Evolutionary conservation across 192 early-diverging fungal species (phyloP).

Genomic region (Coemansia sp.): DNA sequence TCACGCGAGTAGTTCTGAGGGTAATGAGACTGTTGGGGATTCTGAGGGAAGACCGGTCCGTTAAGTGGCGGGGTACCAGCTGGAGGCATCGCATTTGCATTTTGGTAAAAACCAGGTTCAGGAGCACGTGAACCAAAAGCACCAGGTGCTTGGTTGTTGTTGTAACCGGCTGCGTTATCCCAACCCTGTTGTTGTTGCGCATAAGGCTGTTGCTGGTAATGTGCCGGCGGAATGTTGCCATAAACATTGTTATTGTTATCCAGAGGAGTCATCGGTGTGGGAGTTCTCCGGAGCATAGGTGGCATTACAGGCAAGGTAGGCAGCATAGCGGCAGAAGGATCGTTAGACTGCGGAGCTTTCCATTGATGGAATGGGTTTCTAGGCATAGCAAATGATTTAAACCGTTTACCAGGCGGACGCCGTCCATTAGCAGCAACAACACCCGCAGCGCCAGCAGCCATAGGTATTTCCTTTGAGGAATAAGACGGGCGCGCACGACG

Average conservation of each 20-base stretch:
- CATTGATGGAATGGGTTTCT: not conserved
- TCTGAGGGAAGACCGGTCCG: not conserved
- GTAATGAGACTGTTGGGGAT: not conserved
- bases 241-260: not conserved
- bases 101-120: not conserved
- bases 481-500: slow-evolving; percentile 18
- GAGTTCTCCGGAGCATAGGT: not conserved
- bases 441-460: not conserved
- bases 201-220: slow-evolving; percentile 4
- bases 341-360: not conserved
- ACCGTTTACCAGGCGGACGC: not conserved
- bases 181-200: slow-evolving; percentile 11
- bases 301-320: not conserved
- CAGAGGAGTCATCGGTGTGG: not conserved
- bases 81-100: not conserved
- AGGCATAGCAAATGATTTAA: too few species aligned
- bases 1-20: not conserved
- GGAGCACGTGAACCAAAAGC: not conserved
- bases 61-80: not conserved
- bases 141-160: slow-evolving; percentile 9
- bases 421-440: not conserved
- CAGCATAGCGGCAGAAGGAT: not conserved
- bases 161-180: slow-evolving; percentile 32
- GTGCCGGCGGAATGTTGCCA: not conserved
- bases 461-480: not conserved